Conservation (phyloP, 2,329 filamentous ascomycete genomes). For the Penicillium rolfsii region DNA sequence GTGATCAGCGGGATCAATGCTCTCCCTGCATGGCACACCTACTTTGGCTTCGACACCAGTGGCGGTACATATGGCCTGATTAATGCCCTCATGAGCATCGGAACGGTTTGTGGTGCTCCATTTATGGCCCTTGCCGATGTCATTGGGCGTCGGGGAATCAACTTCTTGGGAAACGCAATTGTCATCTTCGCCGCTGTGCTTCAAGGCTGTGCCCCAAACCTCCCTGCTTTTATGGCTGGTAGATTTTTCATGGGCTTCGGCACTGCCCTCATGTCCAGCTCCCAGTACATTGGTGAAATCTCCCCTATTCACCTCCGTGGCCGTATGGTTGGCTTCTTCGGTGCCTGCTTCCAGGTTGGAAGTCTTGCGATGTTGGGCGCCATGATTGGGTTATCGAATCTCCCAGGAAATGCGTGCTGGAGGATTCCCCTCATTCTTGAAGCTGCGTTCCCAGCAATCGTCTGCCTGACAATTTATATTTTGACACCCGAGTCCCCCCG, state of each 20-base stretch:
- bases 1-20: constrained; percentile 55
- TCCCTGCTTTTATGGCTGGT: constrained; percentile 44
- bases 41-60: constrained; percentile 48
- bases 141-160: constrained; percentile 56
- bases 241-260: constrained; percentile 46
- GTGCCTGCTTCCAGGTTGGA: constrained; percentile 53
- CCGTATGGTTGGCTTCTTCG: constrained; percentile 53
- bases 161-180: constrained; percentile 51
- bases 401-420: constrained; percentile 46
- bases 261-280: constrained; percentile 43
- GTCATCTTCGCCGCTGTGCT: constrained; percentile 51
- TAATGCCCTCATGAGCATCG: constrained; percentile 55
- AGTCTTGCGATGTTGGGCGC: constrained; percentile 49
- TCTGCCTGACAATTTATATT: constrained; percentile 50
- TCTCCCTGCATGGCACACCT: constrained; percentile 48
- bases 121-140: constrained; percentile 56
- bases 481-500: constrained; percentile 45
- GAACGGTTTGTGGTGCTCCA: constrained; percentile 53
- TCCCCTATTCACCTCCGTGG: constrained; percentile 42
- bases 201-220: constrained; percentile 36
- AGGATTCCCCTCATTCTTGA: constrained; percentile 51
- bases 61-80: constrained; percentile 50
- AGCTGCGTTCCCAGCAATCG: constrained; percentile 52
- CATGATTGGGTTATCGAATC: constrained; percentile 48
- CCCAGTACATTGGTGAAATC: constrained; percentile 47